phyloP scores from a whole-genome alignment of 23 red algal genomes.

The Gracilariopsis chorda region DNA sequence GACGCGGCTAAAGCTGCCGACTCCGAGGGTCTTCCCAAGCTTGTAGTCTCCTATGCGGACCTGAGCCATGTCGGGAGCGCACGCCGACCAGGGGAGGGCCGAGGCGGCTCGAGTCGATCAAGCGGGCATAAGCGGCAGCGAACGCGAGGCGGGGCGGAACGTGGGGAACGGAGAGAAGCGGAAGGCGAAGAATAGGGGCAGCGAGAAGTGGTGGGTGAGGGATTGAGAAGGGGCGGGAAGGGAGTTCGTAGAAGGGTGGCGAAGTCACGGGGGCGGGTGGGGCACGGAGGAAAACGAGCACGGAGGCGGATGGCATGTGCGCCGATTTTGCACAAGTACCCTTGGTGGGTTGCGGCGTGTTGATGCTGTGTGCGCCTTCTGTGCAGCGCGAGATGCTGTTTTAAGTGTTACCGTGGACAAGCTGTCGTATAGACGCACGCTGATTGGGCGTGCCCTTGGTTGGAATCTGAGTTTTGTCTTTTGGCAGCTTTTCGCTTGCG shows the following conservation, averaged over 20 bases:
- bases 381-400: too few relatives aligned
- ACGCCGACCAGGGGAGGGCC: conserved; percentile 14
- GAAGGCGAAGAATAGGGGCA: not conserved
- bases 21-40: conserved; percentile 88
- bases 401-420: not conserved
- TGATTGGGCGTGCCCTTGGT: not conserved
- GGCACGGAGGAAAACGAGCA: not conserved
- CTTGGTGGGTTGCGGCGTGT: not conserved
- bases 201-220: not conserved
- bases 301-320: not conserved
- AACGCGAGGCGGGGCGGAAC: not conserved
- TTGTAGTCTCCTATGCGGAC: conserved; percentile 79
- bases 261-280: too few relatives aligned
- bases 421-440: not conserved
- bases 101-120: not conserved
- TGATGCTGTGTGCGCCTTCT: too few relatives aligned
- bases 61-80: conserved; percentile 34
- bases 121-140: not conserved
- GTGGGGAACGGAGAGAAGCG: not conserved
- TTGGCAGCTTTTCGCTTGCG: too few relatives aligned
- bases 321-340: not conserved
- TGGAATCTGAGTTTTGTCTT: not conserved
- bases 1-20: conserved; percentile 97
- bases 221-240: not conserved
- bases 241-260: not conserved